Conservation (phyloP, 176 grass and related monocot genomes). For the Phoenix roebelenii region DNA sequence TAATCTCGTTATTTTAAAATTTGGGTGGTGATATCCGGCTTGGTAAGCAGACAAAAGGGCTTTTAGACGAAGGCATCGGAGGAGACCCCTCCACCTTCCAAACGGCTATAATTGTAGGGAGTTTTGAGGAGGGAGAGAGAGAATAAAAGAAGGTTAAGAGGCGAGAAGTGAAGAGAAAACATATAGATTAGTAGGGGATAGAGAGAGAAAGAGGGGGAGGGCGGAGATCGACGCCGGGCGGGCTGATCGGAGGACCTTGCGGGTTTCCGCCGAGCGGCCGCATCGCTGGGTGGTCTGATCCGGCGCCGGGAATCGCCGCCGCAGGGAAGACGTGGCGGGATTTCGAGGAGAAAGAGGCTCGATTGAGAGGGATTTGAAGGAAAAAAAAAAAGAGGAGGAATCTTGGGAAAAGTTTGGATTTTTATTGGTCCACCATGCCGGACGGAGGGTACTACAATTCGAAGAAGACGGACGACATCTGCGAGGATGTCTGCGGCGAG, state of each 20-base stretch:
- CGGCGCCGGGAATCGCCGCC: constrained; percentile 2
- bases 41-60: too few relatives aligned
- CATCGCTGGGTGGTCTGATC: background rate
- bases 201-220: background rate
- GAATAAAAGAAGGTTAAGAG: background rate
- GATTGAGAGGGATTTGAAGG: constrained; percentile 1
- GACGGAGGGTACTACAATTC: constrained; percentile 2
- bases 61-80: too few relatives aligned
- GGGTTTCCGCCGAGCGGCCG: too few relatives aligned
- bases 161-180: constrained; percentile 4
- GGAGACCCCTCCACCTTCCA: too few relatives aligned
- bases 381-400: constrained; percentile 13
- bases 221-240: background rate
- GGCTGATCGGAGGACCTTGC: background rate
- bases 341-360: background rate
- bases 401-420: constrained; percentile 8
- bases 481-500: constrained; percentile 18
- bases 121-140: background rate
- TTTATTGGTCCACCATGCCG: constrained; percentile 8
- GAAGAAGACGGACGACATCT: constrained; percentile 18
- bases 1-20: too few relatives aligned
- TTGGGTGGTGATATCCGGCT: too few relatives aligned
- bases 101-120: too few relatives aligned
- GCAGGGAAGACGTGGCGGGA: background rate
- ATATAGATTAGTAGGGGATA: background rate